phyloP scores from a whole-genome alignment of 2,329 filamentous ascomycete species.

The Leptographium wingfieldii region DNA sequence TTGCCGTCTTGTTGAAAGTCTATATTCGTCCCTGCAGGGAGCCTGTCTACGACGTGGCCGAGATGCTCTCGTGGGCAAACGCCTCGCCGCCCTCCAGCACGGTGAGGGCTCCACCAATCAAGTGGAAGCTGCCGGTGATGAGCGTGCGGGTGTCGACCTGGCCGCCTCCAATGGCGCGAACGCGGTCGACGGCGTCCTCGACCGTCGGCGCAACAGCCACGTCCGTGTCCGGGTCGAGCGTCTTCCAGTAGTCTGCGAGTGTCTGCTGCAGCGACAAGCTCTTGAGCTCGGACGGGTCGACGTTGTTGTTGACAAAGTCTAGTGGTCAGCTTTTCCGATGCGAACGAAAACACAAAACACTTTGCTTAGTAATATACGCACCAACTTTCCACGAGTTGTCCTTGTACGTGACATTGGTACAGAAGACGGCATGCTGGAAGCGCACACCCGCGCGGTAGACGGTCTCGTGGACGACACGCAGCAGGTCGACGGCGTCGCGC shows the following conservation, averaged over 20 bases:
- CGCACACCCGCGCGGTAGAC: constrained; percentile 22
- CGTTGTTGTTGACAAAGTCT: constrained; percentile 45
- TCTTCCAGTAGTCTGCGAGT: constrained; percentile 37
- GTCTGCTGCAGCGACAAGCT: constrained; percentile 36
- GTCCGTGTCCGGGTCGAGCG: constrained; percentile 30
- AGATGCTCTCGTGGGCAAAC: background rate
- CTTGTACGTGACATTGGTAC: constrained; percentile 29
- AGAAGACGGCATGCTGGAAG: constrained; percentile 56
- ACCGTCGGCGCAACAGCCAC: constrained; percentile 38
- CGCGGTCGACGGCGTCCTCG: constrained; percentile 38
- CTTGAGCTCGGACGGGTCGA: constrained; percentile 36
- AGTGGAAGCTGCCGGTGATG: constrained; percentile 35
- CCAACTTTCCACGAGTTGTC: constrained; percentile 34
- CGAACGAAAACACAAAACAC: too few species aligned
- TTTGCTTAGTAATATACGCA: constrained; percentile 7
- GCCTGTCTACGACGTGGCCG: background rate
- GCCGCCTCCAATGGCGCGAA: constrained; percentile 6
- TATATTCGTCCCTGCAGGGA: too few species aligned
- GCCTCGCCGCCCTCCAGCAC: constrained; percentile 13
- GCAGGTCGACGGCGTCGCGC: constrained; percentile 55
- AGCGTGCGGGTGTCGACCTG: constrained; percentile 17
- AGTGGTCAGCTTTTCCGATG: constrained; percentile 5
- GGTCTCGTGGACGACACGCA: constrained; percentile 33
- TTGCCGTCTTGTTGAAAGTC: too few species aligned
- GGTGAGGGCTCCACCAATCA: constrained; percentile 28